phyloP scores from a whole-genome alignment of 2,329 filamentous ascomycete genomes.

The Apiospora hydei region DNA sequence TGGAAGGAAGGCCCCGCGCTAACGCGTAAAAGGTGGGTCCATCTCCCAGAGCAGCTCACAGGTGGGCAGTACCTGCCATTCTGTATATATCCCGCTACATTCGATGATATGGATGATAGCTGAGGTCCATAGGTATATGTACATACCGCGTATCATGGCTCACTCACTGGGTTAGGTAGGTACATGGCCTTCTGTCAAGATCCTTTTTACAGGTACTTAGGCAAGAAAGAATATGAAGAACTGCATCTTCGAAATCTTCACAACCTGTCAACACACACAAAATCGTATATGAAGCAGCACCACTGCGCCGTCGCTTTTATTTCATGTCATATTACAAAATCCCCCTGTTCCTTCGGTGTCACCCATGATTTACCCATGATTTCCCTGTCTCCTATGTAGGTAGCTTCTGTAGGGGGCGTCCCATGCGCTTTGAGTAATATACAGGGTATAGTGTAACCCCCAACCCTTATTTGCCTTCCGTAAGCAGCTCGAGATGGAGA shows the following conservation, averaged over 20 bases:
- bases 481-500: neutral
- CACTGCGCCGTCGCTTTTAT: neutral
- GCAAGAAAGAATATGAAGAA: neutral
- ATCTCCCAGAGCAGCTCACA: no score
- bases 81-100: neutral
- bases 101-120: neutral
- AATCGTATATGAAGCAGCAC: neutral
- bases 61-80: neutral
- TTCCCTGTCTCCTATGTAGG: neutral
- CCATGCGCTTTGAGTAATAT: conserved; percentile 13
- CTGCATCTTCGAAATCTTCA: neutral
- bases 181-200: no score
- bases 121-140: no score
- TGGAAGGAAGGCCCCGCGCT: neutral
- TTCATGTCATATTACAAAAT: conserved; percentile 9
- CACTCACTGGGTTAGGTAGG: no score
- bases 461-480: conserved; percentile 2
- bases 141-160: no score
- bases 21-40: neutral
- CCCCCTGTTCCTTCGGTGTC: neutral
- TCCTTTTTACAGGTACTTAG: no score
- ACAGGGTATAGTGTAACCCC: conserved; percentile 18
- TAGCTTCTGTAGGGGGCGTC: conserved; percentile 1
- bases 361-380: neutral
- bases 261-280: neutral